Evolutionary conservation across 306 rosid species (phyloP).

Genomic region (Dryas drummondii): DNA sequence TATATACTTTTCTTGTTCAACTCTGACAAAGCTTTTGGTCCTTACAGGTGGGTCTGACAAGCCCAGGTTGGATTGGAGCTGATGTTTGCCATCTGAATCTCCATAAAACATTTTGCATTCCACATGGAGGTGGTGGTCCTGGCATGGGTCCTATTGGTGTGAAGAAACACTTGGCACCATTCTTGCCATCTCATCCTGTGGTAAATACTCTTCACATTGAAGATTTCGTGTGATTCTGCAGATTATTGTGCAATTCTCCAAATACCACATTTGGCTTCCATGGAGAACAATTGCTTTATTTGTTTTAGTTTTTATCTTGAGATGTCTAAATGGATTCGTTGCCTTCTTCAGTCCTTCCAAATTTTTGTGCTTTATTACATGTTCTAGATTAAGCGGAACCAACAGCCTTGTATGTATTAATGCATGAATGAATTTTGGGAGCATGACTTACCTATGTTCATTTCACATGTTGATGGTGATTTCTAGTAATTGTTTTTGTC

Average conservation of each 20-base stretch:
- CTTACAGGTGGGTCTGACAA: conserved; percentile 88
- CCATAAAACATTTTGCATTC: conserved; percentile 98
- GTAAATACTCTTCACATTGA: conserved; percentile 34
- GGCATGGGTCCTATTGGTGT: conserved; percentile 99
- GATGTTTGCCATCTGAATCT: conserved; percentile 99
- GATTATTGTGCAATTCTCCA: not conserved
- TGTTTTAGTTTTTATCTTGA: not conserved
- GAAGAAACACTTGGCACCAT: conserved; percentile 98
- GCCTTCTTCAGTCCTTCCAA: too few relatives aligned
- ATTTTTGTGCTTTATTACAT: too few relatives aligned
- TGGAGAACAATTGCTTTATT: not conserved
- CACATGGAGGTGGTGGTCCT: conserved; percentile 99
- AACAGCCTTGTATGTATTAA: too few relatives aligned
- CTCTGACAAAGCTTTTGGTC: conserved; percentile 14
- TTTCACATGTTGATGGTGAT: not conserved
- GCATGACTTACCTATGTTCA: not conserved
- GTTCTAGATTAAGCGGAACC: too few relatives aligned
- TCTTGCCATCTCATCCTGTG: conserved; percentile 99
- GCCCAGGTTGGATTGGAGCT: conserved; percentile 99
- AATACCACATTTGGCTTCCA: not conserved
- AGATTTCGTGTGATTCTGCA: not conserved
- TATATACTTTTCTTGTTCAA: not conserved
- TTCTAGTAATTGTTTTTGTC: not conserved
- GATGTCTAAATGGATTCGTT: not conserved
- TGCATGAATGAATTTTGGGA: not conserved